Conservation (phyloP, 73 alveolate species). For the Stentor roeselii region DNA sequence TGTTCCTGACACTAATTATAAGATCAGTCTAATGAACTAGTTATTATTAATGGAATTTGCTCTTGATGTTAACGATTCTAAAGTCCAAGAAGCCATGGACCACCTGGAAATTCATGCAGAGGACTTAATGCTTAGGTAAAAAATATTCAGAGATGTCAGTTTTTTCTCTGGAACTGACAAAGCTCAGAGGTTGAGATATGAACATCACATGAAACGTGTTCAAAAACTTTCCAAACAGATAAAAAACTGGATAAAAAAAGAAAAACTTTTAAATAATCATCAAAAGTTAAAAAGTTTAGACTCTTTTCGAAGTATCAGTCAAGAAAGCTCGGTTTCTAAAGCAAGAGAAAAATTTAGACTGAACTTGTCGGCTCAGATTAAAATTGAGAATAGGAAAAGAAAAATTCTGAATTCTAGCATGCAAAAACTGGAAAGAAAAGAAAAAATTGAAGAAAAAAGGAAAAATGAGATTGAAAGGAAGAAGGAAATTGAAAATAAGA, state of each 20-base stretch:
- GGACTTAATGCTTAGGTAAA: neutral
- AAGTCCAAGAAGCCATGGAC: slow-evolving; percentile 3
- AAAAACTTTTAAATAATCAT: no score
- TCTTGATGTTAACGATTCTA: neutral
- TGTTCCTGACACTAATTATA: neutral
- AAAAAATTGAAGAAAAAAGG: neutral
- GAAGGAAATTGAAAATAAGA: neutral
- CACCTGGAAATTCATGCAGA: neutral
- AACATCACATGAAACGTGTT: neutral
- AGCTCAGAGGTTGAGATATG: neutral
- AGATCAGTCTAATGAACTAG: neutral
- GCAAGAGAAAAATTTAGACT: neutral
- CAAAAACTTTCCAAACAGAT: neutral
- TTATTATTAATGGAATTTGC: neutral
- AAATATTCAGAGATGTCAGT: neutral
- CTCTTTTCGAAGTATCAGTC: neutral
- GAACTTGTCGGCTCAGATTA: neutral
- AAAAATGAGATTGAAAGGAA: neutral
- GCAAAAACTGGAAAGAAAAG: neutral
- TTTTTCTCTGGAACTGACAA: neutral
- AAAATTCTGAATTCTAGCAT: neutral
- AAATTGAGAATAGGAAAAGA: neutral
- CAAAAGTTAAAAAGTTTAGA: neutral
- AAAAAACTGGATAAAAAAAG: neutral
- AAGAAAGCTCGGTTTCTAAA: neutral